Percentiles rank a stretch among this genome's conserved stretches.
These are phyloP conservation scores for Arxiozyma bovina DNA, from an alignment of 1,139 yeast species.

Conservation along the genomic window DNA sequence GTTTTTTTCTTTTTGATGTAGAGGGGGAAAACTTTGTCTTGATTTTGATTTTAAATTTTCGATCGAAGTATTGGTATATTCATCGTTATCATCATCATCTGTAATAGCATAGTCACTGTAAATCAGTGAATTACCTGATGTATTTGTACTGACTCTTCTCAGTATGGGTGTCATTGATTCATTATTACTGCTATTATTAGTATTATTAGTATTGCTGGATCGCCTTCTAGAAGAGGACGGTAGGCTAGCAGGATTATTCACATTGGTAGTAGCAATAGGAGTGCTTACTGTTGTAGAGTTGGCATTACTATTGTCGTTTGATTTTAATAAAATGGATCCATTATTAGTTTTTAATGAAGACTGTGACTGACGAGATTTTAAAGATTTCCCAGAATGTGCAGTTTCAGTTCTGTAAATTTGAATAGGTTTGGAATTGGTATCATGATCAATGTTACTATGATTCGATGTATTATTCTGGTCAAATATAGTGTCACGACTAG, in stretches of 20 bases:
- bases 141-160: conserved; percentile 27
- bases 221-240: conserved; percentile 14
- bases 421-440: conserved; percentile 14
- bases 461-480: neutral
- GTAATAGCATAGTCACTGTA: conserved; percentile 26
- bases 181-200: neutral
- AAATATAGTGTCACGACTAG: conserved; percentile 6
- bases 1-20: conserved; percentile 7
- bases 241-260: conserved; percentile 7
- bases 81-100: conserved; percentile 25
- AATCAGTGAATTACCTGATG: conserved; percentile 13
- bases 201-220: conserved; percentile 8
- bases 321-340: conserved; percentile 2
- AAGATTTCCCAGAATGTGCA: conserved; percentile 42
- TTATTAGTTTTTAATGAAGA: neutral
- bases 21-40: conserved; percentile 10
- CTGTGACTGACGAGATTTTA: conserved; percentile 41
- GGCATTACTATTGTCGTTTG: neutral
- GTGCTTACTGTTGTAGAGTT: neutral
- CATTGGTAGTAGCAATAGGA: too few relatives aligned
- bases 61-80: conserved; percentile 5
- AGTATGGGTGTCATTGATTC: conserved; percentile 58
- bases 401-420: conserved; percentile 48
- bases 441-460: conserved; percentile 16
- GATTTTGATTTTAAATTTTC: neutral